Evolutionary conservation across 805 yeast genomes (phyloP), one percentile per base, ranked within the genome.

Genomic region (Suhomyces vadensis): DNA sequence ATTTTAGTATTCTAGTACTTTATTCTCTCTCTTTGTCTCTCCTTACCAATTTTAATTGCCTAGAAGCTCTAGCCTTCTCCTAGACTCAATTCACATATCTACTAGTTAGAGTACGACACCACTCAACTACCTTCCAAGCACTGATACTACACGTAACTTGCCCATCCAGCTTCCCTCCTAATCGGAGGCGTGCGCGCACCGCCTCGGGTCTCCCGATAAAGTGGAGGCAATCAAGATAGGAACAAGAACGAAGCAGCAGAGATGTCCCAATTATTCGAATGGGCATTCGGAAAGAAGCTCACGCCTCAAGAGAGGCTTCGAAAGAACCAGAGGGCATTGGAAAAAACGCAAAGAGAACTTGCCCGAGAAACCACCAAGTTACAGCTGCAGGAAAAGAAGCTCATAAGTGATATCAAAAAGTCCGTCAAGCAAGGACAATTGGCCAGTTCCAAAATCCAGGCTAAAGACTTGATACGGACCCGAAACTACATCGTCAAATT

Each of bases 251-350:
- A n/a, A 16, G n/a, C 25, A 29, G 6, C 11, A 17, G 16, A 29
- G 26, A 46, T 46, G 49, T 43, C 49, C 11, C 49, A 38, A 37
- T 20, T 46, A 35, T 79, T 94, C 53, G 95, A 91, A 58, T 94
- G 98, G 98, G 89, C 87, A 21, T 94, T 94, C 69, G 99, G 99
- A 7, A 87, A 89, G 75, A 80, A 85, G 61, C 70, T 86, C 50
- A 89, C 98, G 38, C 98, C 99, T 8, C 97, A 91, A 62, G 99
- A 94, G 68, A 78, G 90, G 63, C 79, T 94, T 61, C 82, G 97
- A 51, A 92, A 82, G 82, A 95, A 94, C 67, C 99, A 95, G 71
- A 73, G 99, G 44, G 95, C 97, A 5, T 73, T 94, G 21, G 99
- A 94, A 58, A 82, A 91, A 53, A 91, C 98, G 0, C 97, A 90